Conservation (phyloP, 1,139 yeast species). For the Blastobotrys apis region DNA sequence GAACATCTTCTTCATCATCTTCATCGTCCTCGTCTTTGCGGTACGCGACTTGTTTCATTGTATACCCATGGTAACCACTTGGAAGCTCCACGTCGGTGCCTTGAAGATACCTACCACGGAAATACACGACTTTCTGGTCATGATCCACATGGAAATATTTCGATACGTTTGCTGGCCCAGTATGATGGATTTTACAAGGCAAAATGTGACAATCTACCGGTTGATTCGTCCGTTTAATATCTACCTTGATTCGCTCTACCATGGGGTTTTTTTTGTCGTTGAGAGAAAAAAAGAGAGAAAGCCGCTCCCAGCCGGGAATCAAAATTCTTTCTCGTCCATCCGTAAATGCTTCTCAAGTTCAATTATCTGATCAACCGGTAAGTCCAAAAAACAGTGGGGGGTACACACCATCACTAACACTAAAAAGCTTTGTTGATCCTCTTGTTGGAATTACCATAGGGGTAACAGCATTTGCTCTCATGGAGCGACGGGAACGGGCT, state of each 20-base stretch:
- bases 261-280: background rate
- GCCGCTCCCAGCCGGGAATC: no score
- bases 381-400: no score
- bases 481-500: constrained; percentile 18
- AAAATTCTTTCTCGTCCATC: no score
- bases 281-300: background rate
- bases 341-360: no score
- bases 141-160: constrained; percentile 19
- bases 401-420: no score
- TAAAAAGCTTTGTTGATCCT: constrained; percentile 21
- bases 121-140: constrained; percentile 18
- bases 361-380: constrained; percentile 6
- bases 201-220: constrained; percentile 22
- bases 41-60: constrained; percentile 14
- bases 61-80: constrained; percentile 21
- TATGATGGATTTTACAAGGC: constrained; percentile 29
- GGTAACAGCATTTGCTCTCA: constrained; percentile 15
- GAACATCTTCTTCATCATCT: constrained; percentile 12
- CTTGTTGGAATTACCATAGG: constrained; percentile 20
- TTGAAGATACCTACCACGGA: constrained; percentile 28
- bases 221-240: background rate
- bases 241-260: constrained; percentile 2
- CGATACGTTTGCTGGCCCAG: constrained; percentile 26
- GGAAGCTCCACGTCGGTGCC: constrained; percentile 22
- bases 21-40: constrained; percentile 16